phyloP scores from a whole-genome alignment of 306 rosid genomes.

The Amphicarpaea edgeworthii region DNA sequence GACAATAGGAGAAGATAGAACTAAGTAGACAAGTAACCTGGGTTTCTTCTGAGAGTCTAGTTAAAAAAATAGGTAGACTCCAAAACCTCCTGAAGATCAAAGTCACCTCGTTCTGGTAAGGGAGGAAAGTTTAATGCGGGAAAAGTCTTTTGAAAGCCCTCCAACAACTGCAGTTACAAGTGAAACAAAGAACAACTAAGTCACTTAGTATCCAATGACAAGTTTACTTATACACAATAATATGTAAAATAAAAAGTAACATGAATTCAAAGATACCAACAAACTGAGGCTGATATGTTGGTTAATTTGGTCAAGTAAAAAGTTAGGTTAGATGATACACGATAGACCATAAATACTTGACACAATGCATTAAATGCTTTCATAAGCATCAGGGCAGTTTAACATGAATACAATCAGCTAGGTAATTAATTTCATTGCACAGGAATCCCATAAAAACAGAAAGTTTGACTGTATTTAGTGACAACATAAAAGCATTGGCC shows the following conservation, averaged over 20 bases:
- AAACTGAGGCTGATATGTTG: not conserved
- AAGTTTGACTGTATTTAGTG: not conserved
- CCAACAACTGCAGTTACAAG: slow-evolving; percentile 67
- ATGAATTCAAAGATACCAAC: slow-evolving; percentile 15
- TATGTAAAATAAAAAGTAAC: not conserved
- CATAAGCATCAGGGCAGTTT: not conserved
- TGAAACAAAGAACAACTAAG: slow-evolving; percentile 28
- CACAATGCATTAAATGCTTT: not conserved
- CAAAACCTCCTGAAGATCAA: slow-evolving; percentile 78
- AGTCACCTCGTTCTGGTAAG: slow-evolving; percentile 87
- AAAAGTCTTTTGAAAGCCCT: slow-evolving; percentile 71
- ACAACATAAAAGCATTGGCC: not conserved
- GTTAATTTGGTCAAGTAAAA: slow-evolving; percentile 1
- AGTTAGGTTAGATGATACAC: not conserved
- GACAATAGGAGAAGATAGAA: slow-evolving; percentile 34
- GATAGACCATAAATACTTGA: not conserved
- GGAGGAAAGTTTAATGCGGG: slow-evolving; percentile 74
- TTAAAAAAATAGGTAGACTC: slow-evolving; percentile 84
- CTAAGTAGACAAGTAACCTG: slow-evolving; percentile 36
- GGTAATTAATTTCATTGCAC: not conserved
- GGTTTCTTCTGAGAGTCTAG: slow-evolving; percentile 53
- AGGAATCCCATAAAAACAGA: not conserved
- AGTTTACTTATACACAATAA: not conserved
- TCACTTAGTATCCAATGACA: slow-evolving; percentile 22
- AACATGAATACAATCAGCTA: not conserved